Evolutionary conservation across 306 rosid genomes (phyloP).

Genomic region (Carpinus viminea): DNA sequence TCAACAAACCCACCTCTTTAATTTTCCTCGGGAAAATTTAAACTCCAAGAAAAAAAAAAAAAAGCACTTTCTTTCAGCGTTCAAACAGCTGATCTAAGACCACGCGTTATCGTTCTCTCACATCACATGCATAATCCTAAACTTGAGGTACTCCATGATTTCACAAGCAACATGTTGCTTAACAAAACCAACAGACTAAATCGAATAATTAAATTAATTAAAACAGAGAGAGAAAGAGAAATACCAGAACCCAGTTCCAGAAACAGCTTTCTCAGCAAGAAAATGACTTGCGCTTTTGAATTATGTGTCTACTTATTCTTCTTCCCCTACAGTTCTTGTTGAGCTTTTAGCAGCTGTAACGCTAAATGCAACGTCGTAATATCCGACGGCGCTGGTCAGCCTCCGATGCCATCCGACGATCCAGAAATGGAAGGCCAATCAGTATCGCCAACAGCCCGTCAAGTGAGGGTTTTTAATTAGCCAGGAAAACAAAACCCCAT

Average conservation of each 20-base stretch:
- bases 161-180: conserved; percentile 3
- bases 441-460: conserved; percentile 9
- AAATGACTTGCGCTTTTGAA: conserved; percentile 17
- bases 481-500: neutral
- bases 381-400: conserved; percentile 26
- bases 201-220: neutral
- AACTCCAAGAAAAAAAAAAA: neutral
- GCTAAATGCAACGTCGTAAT: neutral
- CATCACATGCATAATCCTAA: neutral
- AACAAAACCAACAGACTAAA: neutral
- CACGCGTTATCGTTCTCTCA: neutral
- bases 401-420: conserved; percentile 29
- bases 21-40: neutral
- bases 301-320: conserved; percentile 16
- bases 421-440: conserved; percentile 10
- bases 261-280: conserved; percentile 10
- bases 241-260: conserved; percentile 26
- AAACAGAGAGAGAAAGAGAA: conserved; percentile 16
- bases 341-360: neutral
- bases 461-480: conserved; percentile 15
- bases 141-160: conserved; percentile 3
- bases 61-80: neutral
- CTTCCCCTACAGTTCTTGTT: neutral
- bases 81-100: neutral
- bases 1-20: neutral